Conservation (phyloP, 2,329 filamentous ascomycete genomes). For the Diaporthe sp. region DNA sequence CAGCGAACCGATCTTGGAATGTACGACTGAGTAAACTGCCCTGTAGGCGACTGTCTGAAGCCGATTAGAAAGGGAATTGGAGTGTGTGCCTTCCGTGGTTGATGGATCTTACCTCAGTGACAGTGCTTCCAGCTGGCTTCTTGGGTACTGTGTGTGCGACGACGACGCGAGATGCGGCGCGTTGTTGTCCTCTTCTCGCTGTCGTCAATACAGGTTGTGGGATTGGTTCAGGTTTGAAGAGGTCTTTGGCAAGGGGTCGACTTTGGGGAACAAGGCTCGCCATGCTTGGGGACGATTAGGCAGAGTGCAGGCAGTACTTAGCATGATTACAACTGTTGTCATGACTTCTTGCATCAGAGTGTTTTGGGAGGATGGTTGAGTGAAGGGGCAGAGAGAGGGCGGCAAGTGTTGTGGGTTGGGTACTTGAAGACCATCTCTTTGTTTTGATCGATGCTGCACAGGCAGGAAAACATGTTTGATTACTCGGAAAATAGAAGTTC, state of each 20-base stretch:
- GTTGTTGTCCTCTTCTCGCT: background rate
- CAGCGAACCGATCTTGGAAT: background rate
- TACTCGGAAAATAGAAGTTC: background rate
- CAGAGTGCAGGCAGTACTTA: background rate
- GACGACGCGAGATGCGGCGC: background rate
- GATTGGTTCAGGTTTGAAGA: background rate
- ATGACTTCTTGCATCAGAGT: background rate
- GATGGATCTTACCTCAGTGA: background rate
- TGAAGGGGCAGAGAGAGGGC: background rate
- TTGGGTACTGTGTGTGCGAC: background rate
- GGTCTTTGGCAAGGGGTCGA: background rate
- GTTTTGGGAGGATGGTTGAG: background rate
- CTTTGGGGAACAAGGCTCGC: background rate
- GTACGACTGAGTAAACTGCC: background rate
- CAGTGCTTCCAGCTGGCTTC: background rate
- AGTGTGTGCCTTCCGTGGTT: background rate
- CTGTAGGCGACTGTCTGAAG: background rate
- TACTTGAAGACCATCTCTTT: background rate
- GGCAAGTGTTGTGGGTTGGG: too few relatives aligned
- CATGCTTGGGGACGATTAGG: background rate
- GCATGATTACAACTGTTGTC: too few relatives aligned
- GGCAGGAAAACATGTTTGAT: too few relatives aligned
- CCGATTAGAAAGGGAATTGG: background rate
- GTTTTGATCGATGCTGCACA: too few relatives aligned
- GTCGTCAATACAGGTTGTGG: background rate